phyloP scores from a whole-genome alignment of 805 yeast genomes.

The Saccharomycopsis sp. region DNA sequence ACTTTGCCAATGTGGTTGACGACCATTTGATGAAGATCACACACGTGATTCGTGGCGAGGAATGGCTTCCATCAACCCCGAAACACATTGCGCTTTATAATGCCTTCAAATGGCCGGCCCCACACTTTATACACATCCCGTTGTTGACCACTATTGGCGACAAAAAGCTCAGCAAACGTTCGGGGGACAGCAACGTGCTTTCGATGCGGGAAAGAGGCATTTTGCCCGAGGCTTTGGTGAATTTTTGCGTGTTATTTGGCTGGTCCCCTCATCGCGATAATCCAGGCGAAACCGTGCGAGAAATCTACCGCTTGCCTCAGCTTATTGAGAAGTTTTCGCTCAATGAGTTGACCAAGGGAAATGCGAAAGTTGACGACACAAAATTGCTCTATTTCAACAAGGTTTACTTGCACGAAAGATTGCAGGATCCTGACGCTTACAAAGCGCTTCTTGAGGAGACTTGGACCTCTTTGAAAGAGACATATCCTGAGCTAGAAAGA shows the following conservation, averaged over 20 bases:
- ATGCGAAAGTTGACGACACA: slow-evolving; percentile 79
- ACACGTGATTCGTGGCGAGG: slow-evolving; percentile 95
- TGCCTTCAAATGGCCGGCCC: slow-evolving; percentile 83
- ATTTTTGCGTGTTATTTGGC: slow-evolving; percentile 86
- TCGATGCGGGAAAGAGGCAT: slow-evolving; percentile 49
- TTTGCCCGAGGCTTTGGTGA: slow-evolving; percentile 79
- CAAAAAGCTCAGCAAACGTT: slow-evolving; percentile 79
- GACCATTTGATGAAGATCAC: slow-evolving; percentile 90
- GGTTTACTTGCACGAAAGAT: slow-evolving; percentile 44
- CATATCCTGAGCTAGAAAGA: slow-evolving; percentile 22
- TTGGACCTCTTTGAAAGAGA: slow-evolving; percentile 23
- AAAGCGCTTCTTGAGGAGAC: slow-evolving; percentile 31
- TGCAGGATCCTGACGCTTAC: slow-evolving; percentile 32
- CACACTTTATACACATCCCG: slow-evolving; percentile 85
- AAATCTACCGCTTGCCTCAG: slow-evolving; percentile 45
- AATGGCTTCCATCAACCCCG: slow-evolving; percentile 95
- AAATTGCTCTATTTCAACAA: slow-evolving; percentile 77
- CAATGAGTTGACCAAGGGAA: slow-evolving; percentile 80
- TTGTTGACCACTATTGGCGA: slow-evolving; percentile 64
- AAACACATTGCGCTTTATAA: slow-evolving; percentile 82
- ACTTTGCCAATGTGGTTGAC: slow-evolving; percentile 91
- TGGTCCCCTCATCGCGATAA: slow-evolving; percentile 76
- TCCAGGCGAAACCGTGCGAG: slow-evolving; percentile 43
- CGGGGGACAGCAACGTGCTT: slow-evolving; percentile 71
- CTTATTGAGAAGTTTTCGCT: slow-evolving; percentile 52